A percentile compares a stretch with the other conserved stretches of the same genome.
Conservation (phyloP, 805 yeast genomes). For the Candida germanica region DNA sequence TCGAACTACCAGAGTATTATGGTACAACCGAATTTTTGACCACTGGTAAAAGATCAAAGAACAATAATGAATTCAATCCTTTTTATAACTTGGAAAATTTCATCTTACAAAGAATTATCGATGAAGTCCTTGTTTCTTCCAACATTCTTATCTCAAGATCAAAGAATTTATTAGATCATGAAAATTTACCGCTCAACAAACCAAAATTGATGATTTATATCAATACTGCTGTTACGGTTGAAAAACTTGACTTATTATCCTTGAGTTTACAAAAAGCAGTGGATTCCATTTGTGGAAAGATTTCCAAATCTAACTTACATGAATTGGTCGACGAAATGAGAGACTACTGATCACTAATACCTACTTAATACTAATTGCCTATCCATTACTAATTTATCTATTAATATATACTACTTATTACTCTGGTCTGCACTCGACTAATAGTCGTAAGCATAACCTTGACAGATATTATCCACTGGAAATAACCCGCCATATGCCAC, state of each 20-base stretch:
- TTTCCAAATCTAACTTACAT: constrained; percentile 24
- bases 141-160: constrained; percentile 63
- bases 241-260: constrained; percentile 25
- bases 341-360: too few species aligned
- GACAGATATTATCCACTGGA: too few species aligned
- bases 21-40: constrained; percentile 45
- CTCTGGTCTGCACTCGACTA: too few species aligned
- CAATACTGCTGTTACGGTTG: constrained; percentile 24
- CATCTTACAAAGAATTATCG: constrained; percentile 65
- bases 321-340: constrained; percentile 25
- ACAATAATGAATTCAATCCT: constrained; percentile 39
- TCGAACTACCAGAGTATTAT: constrained; percentile 48
- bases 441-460: too few species aligned
- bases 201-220: constrained; percentile 37
- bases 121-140: constrained; percentile 47
- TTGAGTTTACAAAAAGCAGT: constrained; percentile 21
- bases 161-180: constrained; percentile 66
- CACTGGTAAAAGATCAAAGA: constrained; percentile 45
- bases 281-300: constrained; percentile 20
- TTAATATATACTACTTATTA: too few species aligned
- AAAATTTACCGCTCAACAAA: constrained; percentile 53
- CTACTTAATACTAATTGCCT: too few species aligned
- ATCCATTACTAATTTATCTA: too few species aligned
- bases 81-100: constrained; percentile 52
- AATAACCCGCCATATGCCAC: too few species aligned